Conservation (phyloP, 768 basidiomycete species). For the Collybia sp. region DNA sequence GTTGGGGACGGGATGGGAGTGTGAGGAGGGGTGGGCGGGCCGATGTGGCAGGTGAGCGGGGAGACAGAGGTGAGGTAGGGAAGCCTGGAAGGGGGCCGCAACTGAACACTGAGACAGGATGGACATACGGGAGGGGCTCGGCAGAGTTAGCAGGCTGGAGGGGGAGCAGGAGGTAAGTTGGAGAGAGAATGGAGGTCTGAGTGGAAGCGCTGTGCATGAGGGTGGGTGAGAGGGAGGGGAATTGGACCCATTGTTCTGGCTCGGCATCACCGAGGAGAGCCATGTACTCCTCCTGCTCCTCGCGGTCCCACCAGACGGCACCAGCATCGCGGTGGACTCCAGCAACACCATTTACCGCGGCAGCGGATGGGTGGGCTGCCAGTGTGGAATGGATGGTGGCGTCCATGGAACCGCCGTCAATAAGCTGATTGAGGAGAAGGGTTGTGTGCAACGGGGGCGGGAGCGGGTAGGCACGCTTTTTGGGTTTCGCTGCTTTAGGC, state of each 20-base stretch:
- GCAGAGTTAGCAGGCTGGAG: constrained; percentile 30
- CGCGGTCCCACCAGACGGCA: constrained; percentile 66
- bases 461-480: constrained; percentile 42
- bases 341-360: constrained; percentile 18
- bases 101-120: constrained; percentile 1
- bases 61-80: constrained; percentile 23
- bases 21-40: constrained; percentile 24
- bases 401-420: constrained; percentile 59
- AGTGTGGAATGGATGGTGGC: constrained; percentile 49
- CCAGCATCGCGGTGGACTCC: constrained; percentile 62
- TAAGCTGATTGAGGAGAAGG: constrained; percentile 65
- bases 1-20: constrained; percentile 29
- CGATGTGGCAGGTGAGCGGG: constrained; percentile 32
- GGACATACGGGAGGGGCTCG: constrained; percentile 13
- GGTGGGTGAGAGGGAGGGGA: constrained; percentile 18
- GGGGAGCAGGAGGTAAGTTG: constrained; percentile 27
- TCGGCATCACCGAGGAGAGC: constrained; percentile 42
- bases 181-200: constrained; percentile 50
- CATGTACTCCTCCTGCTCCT: constrained; percentile 66
- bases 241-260: constrained; percentile 38
- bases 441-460: constrained; percentile 60
- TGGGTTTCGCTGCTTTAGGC: constrained; percentile 30
- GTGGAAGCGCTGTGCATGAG: constrained; percentile 43
- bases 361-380: constrained; percentile 48
- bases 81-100: constrained; percentile 19